Base-by-base conservation (phyloP, 1,284 basidiomycete species). In the Ganoderma sinense region DNA sequence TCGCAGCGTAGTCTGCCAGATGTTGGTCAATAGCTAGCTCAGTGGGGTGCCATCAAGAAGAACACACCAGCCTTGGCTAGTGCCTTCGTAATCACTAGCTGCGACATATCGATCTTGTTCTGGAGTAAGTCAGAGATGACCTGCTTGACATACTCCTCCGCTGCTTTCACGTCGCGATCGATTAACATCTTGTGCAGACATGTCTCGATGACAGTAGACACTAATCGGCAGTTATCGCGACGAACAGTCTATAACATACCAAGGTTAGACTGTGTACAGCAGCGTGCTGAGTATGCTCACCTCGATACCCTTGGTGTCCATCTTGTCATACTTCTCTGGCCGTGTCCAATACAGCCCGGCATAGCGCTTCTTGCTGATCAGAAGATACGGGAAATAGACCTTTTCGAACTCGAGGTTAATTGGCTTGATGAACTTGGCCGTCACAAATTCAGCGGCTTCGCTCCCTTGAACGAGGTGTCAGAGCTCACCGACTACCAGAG, bases 351-450 rank as follows among this genome's bases (percentile, higher is more conserved):
- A 98, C 68, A 98, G 82, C 4, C 97, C 97, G 2, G 97, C 97
- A 81, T 99, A 99, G 41, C 97, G 91, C 82, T 99, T 99, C 83
- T 98, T 99, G 86, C 86, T 98, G 81, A 99, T 99, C 51, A 99
- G 89, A 64, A 99, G 82, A 79, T 98, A 99, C 3, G 97, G 97
- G 80, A 94, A 98, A 82, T 99, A 99, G 1, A 98, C 96, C 80
- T 99, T 98, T 80, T 99, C 97, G 82, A 99, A 99, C 80, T 98
- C 97, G 23, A 99, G 89, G 79, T 98, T 98, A 85, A 98, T 98
- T 0, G 97, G 97, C 77, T 93, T 93, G 76, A 96, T 84, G 81
- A 99, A 99, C 79, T 96, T 96, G 48, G 86, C 80, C 0, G 97
- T 97, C 7, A 99, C 97, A n/a, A 95, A 87, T 39, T 94, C 92